Conservation (phyloP, 1,284 basidiomycete species). For the Gymnopus androsaceus region DNA sequence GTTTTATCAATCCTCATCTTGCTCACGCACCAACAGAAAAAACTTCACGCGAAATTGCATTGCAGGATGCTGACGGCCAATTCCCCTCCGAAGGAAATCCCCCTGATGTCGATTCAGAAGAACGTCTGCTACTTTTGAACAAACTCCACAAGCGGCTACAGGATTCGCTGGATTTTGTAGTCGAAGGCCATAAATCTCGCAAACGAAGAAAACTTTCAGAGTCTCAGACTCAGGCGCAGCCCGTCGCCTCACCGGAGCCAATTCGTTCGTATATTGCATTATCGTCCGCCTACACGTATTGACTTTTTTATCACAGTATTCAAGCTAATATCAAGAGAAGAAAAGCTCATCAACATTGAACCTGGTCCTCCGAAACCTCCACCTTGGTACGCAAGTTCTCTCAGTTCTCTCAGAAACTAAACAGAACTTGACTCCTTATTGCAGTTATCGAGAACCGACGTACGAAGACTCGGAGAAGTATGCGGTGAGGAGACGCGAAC, state of each 20-base stretch:
- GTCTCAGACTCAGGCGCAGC: background rate
- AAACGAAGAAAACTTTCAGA: slow-evolving; percentile 6
- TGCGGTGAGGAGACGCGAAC: background rate
- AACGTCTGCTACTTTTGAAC: background rate
- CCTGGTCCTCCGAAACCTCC: slow-evolving; percentile 9
- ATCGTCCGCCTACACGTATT: background rate
- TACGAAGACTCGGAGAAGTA: slow-evolving; percentile 4
- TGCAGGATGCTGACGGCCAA: background rate
- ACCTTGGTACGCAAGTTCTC: background rate
- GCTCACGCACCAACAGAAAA: background rate
- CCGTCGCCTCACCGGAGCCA: background rate
- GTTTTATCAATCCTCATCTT: slow-evolving; percentile 12
- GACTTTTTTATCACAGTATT: background rate
- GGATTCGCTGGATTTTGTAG: background rate
- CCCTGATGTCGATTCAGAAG: background rate
- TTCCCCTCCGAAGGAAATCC: too few relatives aligned
- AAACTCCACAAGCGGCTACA: slow-evolving; percentile 2
- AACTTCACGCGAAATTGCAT: background rate
- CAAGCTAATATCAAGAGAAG: background rate
- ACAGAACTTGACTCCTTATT: background rate
- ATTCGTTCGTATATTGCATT: background rate
- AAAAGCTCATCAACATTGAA: background rate
- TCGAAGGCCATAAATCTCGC: background rate
- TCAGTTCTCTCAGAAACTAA: background rate
- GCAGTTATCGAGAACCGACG: slow-evolving; percentile 10